Evolutionary conservation across 164 flowering plant species (phyloP), one percentile per base, ranked within the genome.

Genomic region (Litsea cubeba): DNA sequence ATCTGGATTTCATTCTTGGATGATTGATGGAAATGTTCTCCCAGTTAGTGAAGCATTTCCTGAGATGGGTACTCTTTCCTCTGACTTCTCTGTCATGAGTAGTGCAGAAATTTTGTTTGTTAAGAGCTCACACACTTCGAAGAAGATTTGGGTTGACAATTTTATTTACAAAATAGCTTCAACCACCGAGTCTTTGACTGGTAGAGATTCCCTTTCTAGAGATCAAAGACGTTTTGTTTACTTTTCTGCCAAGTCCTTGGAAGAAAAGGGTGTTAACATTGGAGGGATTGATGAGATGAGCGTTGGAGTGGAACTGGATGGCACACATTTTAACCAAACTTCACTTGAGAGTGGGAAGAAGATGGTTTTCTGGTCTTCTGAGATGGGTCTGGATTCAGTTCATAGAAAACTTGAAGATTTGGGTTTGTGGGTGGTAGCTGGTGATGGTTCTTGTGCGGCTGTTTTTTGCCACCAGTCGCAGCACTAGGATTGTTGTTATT

Each of bases 381-480:
- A 77, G 4, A 65, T 74, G 68, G 82, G 70, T 50, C 46, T 72
- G 24, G 81, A 80, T 76, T 10, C 66, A 15, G 40, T 92, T 23
- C 79, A 78, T 40, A 83, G 75, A 65, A 72, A 75, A 71, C 91
- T 94, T 32, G 75, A 83, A 80, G 78, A 77, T 67, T 54, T 87
- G 72, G 84, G 84, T 17, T 3, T 89, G 82, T 94, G 98, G 98
- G 71, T 74, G 25, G 58, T 92, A 65, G 94, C 91, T 80, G 79
- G 62, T 40, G 95, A 95, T n/a, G 75, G 70, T 11, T 87, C 95
- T 30, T 95, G 98, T 76, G 81, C n/a, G 1, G 91, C 92, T 50
- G 97, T 95, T 70, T 75, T 87, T 58, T 95, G 98, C 77, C 92
- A 90, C 64, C 81, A 69, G 68, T 86, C 85, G 71, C 90, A 85